phyloP scores from a whole-genome alignment of 2,329 filamentous ascomycete genomes.

The Fusarium robinianum region DNA sequence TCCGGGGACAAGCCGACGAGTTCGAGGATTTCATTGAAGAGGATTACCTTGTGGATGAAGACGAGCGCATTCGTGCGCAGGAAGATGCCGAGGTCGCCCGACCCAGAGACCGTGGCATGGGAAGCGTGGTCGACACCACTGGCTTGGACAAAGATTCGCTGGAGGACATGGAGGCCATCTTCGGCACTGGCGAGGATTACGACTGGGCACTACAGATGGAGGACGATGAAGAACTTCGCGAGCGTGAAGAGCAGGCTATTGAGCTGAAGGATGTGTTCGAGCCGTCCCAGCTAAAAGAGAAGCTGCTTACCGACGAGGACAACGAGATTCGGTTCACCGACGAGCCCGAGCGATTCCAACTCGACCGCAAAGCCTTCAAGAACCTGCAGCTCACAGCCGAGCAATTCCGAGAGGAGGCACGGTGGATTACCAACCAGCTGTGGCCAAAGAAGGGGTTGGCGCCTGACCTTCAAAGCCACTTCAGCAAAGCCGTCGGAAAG shows the following conservation, averaged over 20 bases:
- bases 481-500: conserved; percentile 85
- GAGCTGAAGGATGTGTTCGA: conserved; percentile 98
- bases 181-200: conserved; percentile 94
- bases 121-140: conserved; percentile 74
- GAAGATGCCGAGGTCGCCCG: conserved; percentile 90
- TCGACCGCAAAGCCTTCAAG: conserved; percentile 87
- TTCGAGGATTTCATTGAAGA: conserved; percentile 98
- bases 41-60: conserved; percentile 87
- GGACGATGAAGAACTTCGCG: conserved; percentile 79
- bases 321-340: conserved; percentile 87
- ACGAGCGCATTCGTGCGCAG: conserved; percentile 72
- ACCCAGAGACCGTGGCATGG: conserved; percentile 71
- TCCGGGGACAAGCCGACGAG: conserved; percentile 71
- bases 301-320: conserved; percentile 93
- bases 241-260: conserved; percentile 79
- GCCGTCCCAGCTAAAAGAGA: conserved; percentile 90
- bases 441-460: conserved; percentile 83
- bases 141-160: conserved; percentile 90
- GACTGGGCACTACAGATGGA: conserved; percentile 91
- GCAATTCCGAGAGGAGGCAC: conserved; percentile 85
- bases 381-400: conserved; percentile 79
- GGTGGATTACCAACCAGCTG: conserved; percentile 89
- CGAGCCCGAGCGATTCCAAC: conserved; percentile 91
- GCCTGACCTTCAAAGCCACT: conserved; percentile 75
- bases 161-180: conserved; percentile 95